phyloP scores from a whole-genome alignment of 257 asterid genomes.

The Gentiana dahurica region DNA sequence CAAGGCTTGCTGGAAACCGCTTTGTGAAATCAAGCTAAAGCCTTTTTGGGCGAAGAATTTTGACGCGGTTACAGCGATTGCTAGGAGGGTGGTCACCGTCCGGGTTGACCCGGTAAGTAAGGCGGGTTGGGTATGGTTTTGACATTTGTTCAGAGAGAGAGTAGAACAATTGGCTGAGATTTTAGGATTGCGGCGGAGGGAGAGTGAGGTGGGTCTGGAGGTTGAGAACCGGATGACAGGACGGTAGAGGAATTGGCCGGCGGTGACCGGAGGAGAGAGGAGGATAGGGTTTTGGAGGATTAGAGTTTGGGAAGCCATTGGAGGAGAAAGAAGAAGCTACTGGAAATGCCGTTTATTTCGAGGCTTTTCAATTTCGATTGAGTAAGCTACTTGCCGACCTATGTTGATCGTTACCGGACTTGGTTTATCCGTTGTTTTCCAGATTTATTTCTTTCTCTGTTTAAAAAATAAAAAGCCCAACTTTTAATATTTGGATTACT shows the following conservation, averaged over 20 bases:
- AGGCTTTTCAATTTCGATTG: no score
- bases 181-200: conserved; percentile 12
- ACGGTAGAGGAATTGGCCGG: background rate
- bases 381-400: no score
- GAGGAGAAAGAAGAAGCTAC: conserved; percentile 39
- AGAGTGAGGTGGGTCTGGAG: conserved; percentile 19
- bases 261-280: conserved; percentile 8
- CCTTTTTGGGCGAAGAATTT: conserved; percentile 29
- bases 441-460: no score
- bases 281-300: conserved; percentile 15
- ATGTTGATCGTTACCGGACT: no score
- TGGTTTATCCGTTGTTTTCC: no score
- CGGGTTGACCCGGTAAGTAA: conserved; percentile 67
- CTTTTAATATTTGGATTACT: no score
- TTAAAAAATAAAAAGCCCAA: no score
- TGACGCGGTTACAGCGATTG: conserved; percentile 38
- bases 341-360: background rate
- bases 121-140: conserved; percentile 9
- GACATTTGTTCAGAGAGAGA: background rate
- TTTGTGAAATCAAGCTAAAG: conserved; percentile 22
- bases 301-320: conserved; percentile 44
- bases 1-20: conserved; percentile 25
- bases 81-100: conserved; percentile 50
- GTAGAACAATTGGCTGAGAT: no score
- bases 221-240: background rate